Base-by-base conservation (phyloP, 169 alveolate genomes). In the Plasmodium reichenowi region DNA sequence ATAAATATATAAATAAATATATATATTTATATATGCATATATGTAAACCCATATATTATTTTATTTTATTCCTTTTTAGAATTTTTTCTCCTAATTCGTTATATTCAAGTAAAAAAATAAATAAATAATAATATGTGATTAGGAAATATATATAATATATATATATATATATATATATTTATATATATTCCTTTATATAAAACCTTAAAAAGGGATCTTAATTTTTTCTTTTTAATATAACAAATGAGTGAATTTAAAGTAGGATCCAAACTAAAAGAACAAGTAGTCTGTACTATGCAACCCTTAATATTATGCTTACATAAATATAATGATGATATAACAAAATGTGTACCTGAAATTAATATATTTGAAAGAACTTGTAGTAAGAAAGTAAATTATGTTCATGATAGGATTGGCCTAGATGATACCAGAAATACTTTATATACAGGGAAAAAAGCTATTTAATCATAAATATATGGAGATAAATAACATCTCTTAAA, bases 351-450 rank as follows among this genome's bases (percentile, higher is more conserved):
- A 2, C 76, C 85, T 68, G 97, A 95, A 59, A 95, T 95, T 13
- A 89, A 89, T 72, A 59, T 95, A 4, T 95, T 95, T 72, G 98
- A 95, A 91, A 71, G 85, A 62, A 95, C 97, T 20, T 95, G 98
- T 85, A 95, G 93, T 90, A 93, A 93, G 59, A 93, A 80, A 67
- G 76, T 88, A 63, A 94, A 87, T 70, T 95, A 95, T 78, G 96
- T 95, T 54, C 98, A 95, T 66, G 95, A 96, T 58, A 88, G 95
- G 80, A 97, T 95, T 50, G 97, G 98, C 9, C 94, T 95, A 24
- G 98, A 95, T 91, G 98, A 95, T 88, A 95, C 96, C 26, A 78
- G 96, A 50, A 87, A 95, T 13, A 96, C 97, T 1, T 88, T 95
- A 45, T 95, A 76, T 88, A 92, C 97, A 0, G 98, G 98, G 45